Conservation (phyloP, 768 basidiomycete species). For the Nidula microcarpa region DNA sequence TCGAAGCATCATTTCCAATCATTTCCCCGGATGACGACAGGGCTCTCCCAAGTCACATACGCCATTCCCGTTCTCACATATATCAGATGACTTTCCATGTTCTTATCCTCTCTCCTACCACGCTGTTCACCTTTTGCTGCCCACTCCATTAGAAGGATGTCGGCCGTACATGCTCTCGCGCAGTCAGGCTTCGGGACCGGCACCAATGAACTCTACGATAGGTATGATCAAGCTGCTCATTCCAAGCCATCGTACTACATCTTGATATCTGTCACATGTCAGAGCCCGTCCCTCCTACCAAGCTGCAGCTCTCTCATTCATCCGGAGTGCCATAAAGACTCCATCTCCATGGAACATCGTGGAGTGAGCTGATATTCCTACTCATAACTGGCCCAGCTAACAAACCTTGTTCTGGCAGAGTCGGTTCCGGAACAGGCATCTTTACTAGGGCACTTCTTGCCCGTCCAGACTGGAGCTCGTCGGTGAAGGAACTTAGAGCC, state of each 20-base stretch:
- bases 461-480: slow-evolving; percentile 49
- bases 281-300: slow-evolving; percentile 88
- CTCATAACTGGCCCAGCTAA: not conserved
- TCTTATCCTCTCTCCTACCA: no score
- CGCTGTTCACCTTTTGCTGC: no score
- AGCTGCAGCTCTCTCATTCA: slow-evolving; percentile 50
- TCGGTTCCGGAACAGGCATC: slow-evolving; percentile 85
- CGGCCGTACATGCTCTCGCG: slow-evolving; percentile 63
- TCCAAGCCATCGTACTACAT: not conserved
- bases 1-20: no score
- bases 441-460: slow-evolving; percentile 81
- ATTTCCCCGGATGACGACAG: no score
- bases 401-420: slow-evolving; percentile 33
- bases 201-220: slow-evolving; percentile 81
- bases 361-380: slow-evolving; percentile 46
- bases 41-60: no score
- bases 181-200: slow-evolving; percentile 70
- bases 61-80: no score
- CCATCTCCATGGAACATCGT: slow-evolving; percentile 53
- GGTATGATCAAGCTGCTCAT: slow-evolving; percentile 30
- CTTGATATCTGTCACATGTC: slow-evolving; percentile 2
- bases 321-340: slow-evolving; percentile 43
- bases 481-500: slow-evolving; percentile 55
- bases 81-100: no score
- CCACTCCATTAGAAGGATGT: slow-evolving; percentile 14